phyloP scores from a whole-genome alignment of 345 rosid species.

The Dipteronia sinensis region DNA sequence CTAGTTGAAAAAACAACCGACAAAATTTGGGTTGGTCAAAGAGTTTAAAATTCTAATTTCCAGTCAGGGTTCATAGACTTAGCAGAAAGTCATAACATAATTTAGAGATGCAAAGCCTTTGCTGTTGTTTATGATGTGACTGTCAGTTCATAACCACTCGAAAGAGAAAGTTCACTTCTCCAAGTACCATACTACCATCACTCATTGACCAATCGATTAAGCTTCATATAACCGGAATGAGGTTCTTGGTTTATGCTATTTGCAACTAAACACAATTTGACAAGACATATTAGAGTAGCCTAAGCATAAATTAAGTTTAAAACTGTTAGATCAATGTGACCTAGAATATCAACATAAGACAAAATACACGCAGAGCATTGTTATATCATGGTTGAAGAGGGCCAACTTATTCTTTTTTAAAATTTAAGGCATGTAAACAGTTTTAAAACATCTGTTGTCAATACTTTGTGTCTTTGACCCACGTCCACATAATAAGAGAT shows the following conservation, averaged over 20 bases:
- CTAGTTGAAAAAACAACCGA: background rate
- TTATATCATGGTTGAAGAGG: background rate
- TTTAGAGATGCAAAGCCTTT: background rate
- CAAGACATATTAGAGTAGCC: background rate
- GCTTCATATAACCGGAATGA: background rate
- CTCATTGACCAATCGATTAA: background rate
- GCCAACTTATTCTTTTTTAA: background rate
- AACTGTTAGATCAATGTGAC: background rate
- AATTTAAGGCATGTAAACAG: background rate
- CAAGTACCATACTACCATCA: background rate
- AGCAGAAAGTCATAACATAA: background rate
- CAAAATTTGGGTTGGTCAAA: background rate
- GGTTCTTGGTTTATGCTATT: background rate
- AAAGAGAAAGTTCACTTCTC: constrained; percentile 8
- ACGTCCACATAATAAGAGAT: too few species aligned
- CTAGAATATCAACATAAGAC: background rate
- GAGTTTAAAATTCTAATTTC: background rate
- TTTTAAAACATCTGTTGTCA: background rate
- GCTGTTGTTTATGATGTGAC: background rate
- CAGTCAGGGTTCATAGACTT: background rate
- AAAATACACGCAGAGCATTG: background rate
- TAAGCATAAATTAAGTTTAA: too few species aligned
- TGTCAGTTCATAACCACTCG: background rate
- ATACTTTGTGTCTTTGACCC: too few species aligned
- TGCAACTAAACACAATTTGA: background rate